Percentiles rank a stretch among this genome's conserved stretches.
phyloP scores from a whole-genome alignment of 169 alveolate species.

The Plasmodium coatneyi region DNA sequence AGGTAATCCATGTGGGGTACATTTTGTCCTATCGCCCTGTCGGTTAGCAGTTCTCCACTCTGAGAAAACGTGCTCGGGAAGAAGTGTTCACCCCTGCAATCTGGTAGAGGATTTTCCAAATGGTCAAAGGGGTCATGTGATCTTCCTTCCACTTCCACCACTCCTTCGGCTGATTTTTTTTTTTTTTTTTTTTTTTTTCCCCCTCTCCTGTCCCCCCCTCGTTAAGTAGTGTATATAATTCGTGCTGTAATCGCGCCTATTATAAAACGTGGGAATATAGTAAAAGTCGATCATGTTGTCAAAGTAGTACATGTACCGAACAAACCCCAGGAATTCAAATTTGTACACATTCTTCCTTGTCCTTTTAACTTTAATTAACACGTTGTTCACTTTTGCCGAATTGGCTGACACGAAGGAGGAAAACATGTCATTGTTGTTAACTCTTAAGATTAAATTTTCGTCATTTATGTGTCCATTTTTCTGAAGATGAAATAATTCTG shows the following conservation, averaged over 20 bases:
- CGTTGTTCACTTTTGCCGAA: constrained; percentile 51
- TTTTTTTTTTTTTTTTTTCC: not conserved
- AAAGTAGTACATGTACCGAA: constrained; percentile 66
- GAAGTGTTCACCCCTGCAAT: not conserved
- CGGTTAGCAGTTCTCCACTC: not conserved
- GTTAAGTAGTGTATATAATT: constrained; percentile 62
- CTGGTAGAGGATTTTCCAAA: not conserved
- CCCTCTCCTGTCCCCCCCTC: not conserved
- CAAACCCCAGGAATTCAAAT: constrained; percentile 66
- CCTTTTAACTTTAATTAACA: constrained; percentile 61
- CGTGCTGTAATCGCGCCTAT: constrained; percentile 30
- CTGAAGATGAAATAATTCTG: constrained; percentile 31
- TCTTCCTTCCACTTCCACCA: not conserved
- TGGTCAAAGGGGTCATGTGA: not conserved
- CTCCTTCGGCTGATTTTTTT: not conserved
- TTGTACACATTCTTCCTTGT: constrained; percentile 47
- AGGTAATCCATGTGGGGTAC: not conserved
- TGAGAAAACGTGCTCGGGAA: not conserved
- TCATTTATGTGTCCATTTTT: constrained; percentile 13
- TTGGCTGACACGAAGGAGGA: constrained; percentile 62
- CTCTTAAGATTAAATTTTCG: constrained; percentile 33
- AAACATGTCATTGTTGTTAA: constrained; percentile 69
- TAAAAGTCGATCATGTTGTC: constrained; percentile 64
- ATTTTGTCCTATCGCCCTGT: not conserved
- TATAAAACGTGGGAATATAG: constrained; percentile 69